Percentiles rank a stretch among this genome's conserved stretches.
Conservation (phyloP, 352 stramenopile genomes). For the Blastocystis sp. region DNA sequence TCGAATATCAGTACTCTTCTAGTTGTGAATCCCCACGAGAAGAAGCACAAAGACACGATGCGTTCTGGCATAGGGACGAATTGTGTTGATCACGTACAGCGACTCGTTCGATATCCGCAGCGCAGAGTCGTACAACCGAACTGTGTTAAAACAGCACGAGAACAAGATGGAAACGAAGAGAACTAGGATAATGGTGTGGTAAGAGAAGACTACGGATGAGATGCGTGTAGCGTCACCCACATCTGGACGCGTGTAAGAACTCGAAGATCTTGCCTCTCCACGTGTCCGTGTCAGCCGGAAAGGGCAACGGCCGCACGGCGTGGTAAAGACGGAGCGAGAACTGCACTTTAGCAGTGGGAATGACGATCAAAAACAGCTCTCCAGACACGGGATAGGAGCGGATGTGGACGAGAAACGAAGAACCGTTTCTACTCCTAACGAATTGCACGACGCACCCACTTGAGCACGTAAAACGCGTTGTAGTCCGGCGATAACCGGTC, state of each 20-base stretch:
- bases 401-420: conserved; percentile 3
- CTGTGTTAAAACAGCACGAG: neutral
- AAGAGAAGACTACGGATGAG: conserved; percentile 13
- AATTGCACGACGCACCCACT: neutral
- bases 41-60: neutral
- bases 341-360: neutral
- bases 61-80: neutral
- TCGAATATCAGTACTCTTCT: neutral
- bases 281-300: neutral
- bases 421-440: neutral
- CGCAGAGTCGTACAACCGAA: neutral
- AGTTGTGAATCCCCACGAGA: no score
- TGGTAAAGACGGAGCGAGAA: neutral
- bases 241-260: neutral
- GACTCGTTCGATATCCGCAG: conserved; percentile 25
- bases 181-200: neutral
- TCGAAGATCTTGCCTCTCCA: neutral
- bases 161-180: neutral
- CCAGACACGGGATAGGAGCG: neutral
- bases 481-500: neutral
- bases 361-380: conserved; percentile 30
- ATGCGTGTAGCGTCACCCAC: neutral
- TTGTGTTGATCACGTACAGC: neutral
- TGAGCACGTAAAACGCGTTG: conserved; percentile 7
- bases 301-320: neutral